Percentiles rank a stretch among this genome's conserved stretches.
phyloP scores from a whole-genome alignment of 164 flowering plant species.

The grape (Vitis vinifera) region ASM3070453v1 NC_081813.1:2360501-2361000 shows the following conservation, averaged over 20 bases:
- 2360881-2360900: constrained; percentile 25
- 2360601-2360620: constrained; percentile 21
- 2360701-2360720: constrained; percentile 27
- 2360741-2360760: constrained; percentile 29
- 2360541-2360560: constrained; percentile 30
- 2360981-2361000: constrained; percentile 32
- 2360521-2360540: constrained; percentile 38
- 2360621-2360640: constrained; percentile 37
- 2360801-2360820: constrained; percentile 22
- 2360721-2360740: constrained; percentile 28
- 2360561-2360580: constrained; percentile 45
- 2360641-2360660: constrained; percentile 69
- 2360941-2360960: constrained; percentile 17
- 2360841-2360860: constrained; percentile 11
- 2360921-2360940: constrained; percentile 19
- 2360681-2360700: constrained; percentile 38
- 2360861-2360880: constrained; percentile 18
- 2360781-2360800: constrained; percentile 16
- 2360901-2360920: constrained; percentile 24
- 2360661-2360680: constrained; percentile 72
- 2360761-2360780: constrained; percentile 27
- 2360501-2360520: constrained; percentile 32
- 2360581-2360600: constrained; percentile 42
- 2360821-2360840: constrained; percentile 14
- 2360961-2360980: constrained; percentile 17